Conservation (phyloP, 805 yeast species). For the Metschnikowia amazonensis region DNA sequence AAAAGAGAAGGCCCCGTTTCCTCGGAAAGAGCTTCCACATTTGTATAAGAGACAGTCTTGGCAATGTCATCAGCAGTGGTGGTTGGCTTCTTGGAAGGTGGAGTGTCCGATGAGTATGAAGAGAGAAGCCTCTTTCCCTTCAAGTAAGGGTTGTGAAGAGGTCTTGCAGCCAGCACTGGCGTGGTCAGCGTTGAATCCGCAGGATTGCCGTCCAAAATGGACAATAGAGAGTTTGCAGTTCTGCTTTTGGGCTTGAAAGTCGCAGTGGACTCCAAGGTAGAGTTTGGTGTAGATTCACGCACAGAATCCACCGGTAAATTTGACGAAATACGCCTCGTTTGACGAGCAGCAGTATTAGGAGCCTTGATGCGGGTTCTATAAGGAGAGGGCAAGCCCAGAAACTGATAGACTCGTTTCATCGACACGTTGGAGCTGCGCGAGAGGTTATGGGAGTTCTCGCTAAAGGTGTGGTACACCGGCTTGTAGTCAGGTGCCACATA, state of each 20-base stretch:
- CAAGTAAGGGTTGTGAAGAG: conserved; percentile 18
- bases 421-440: conserved; percentile 27
- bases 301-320: conserved; percentile 4
- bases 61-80: conserved; percentile 34
- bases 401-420: conserved; percentile 42
- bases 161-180: conserved; percentile 2
- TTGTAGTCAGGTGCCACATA: conserved; percentile 35
- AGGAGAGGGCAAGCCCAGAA: conserved; percentile 44
- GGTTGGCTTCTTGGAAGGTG: conserved; percentile 3
- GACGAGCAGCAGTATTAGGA: conserved; percentile 23
- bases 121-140: conserved; percentile 11
- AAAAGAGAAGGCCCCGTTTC: conserved; percentile 1
- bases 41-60: conserved; percentile 33
- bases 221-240: conserved; percentile 48
- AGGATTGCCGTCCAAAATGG: conserved; percentile 34
- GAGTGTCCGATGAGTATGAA: conserved; percentile 9
- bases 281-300: conserved; percentile 2
- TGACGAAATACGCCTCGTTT: conserved; percentile 12
- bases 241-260: conserved; percentile 34
- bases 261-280: conserved; percentile 5
- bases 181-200: not conserved
- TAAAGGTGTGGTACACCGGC: conserved; percentile 35
- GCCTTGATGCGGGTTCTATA: conserved; percentile 39
- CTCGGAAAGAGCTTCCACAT: conserved; percentile 25
- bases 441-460: conserved; percentile 15